Evolutionary conservation across 768 basidiomycete genomes (phyloP), one percentile per base, ranked within the genome.

Genomic region (Kwoniella botswanensis): DNA sequence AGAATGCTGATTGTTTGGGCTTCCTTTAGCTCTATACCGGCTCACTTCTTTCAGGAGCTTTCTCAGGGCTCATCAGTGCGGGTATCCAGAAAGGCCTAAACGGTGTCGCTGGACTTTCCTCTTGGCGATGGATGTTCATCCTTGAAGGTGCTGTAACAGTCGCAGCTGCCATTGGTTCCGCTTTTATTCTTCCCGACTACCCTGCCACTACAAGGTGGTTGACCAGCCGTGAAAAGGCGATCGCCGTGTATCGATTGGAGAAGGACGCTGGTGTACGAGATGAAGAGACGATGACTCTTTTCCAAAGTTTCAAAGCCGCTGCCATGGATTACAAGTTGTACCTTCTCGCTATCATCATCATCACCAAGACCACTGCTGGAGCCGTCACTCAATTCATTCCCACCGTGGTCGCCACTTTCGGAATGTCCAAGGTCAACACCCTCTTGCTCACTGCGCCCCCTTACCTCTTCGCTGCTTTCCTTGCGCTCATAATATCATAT

Each of bases 1-100:
- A 35, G 4, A 35, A 35, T 4, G 3, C 35, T 35, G 7, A 35
- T 35, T 7, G 3, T 4, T 7, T 35, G 35, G 35, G 35, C 4
- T 4, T 7, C 35, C 4, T 4, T 46, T 54, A 64, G 63, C 55
- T 76, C 6, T 76, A 70, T 57, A 66, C 68, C 35, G 75, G 77
- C 0, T 76, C 74, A 0, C 69, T 79, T 15, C 64, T 80, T 2
- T 77, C 79, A 1, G 77, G 77, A 9, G 77, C 73, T 22, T 75
- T 78, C 73, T 71, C 71, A 0, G 77, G 77, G 11, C 62, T 93
- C 12, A 88, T 93, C 63, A 91, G 91, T 12, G 90, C 91, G 42
- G 90, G 88, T 3, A 91, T 94, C 63, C 86, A 93, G 12, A 86
- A 88, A 72, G 84, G 85, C 13, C 91, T 93, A 90, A 87, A 92